A percentile compares a stretch with the other conserved stretches of the same genome.
Evolutionary conservation across 1,284 basidiomycete genomes (phyloP).

Genomic region (Fomes fomentarius): DNA sequence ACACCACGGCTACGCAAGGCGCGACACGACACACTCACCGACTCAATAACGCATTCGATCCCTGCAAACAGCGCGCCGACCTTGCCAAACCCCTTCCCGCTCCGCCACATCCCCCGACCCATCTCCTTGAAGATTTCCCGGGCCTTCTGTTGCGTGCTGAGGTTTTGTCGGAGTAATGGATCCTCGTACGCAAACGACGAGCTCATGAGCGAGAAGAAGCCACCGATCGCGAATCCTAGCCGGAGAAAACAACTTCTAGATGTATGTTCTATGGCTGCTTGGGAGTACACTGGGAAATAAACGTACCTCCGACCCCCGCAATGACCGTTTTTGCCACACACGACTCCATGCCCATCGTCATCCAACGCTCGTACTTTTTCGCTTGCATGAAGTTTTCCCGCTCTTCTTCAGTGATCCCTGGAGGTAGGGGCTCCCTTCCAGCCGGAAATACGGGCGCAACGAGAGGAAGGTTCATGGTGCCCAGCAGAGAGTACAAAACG

Average conservation of each 20-base stretch:
- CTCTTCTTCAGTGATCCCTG: constrained; percentile 84
- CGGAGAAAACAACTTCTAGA: constrained; percentile 24
- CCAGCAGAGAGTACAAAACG: not conserved
- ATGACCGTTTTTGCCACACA: constrained; percentile 83
- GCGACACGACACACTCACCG: constrained; percentile 60
- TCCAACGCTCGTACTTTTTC: constrained; percentile 76
- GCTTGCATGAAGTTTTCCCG: constrained; percentile 67
- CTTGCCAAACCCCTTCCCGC: constrained; percentile 93
- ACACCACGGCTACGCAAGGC: constrained; percentile 1
- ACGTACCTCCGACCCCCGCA: constrained; percentile 80
- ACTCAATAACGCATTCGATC: constrained; percentile 95
- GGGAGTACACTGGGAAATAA: not conserved
- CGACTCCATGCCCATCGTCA: constrained; percentile 77
- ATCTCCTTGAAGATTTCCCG: constrained; percentile 92
- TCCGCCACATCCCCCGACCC: constrained; percentile 90
- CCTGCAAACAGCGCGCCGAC: constrained; percentile 94
- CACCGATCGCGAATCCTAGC: constrained; percentile 89
- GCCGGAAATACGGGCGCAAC: constrained; percentile 54
- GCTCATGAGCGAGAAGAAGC: constrained; percentile 96
- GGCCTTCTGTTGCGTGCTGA: constrained; percentile 78
- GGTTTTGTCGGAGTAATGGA: constrained; percentile 74
- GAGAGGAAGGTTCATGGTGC: constrained; percentile 30
- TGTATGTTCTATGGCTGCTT: constrained; percentile 18
- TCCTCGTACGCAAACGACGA: constrained; percentile 96
- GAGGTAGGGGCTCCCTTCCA: constrained; percentile 80